Conservation (phyloP, 129 eudicot genomes). For the Flaveria sonorensis region DNA sequence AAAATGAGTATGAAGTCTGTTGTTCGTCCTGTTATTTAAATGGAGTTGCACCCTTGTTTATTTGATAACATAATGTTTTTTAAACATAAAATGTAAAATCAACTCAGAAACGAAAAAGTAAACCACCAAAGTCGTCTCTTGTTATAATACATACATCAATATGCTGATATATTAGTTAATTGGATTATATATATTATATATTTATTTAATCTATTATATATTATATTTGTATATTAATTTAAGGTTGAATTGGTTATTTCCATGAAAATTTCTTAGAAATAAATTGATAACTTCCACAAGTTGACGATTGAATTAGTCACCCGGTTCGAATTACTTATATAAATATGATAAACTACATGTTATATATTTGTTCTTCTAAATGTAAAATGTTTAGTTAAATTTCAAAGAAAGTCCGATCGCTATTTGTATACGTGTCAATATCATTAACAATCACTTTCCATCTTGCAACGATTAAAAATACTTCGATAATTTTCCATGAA, state of each 20-base stretch:
- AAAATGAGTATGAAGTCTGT: background rate
- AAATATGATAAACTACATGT: background rate
- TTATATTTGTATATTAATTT: too few species aligned
- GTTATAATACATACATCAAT: background rate
- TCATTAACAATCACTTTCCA: background rate
- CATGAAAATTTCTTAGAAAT: background rate
- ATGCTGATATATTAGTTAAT: background rate
- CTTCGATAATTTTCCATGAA: background rate
- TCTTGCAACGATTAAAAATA: background rate
- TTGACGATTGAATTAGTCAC: background rate
- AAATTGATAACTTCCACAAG: background rate
- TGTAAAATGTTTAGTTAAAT: background rate
- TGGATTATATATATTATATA: too few species aligned
- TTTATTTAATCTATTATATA: too few species aligned
- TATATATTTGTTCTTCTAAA: background rate
- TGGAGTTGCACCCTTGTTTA: background rate
- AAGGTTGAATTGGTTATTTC: too few species aligned
- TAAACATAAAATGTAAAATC: background rate
- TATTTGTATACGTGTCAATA: background rate
- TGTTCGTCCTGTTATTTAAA: background rate
- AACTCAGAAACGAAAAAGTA: background rate
- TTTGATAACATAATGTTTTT: background rate
- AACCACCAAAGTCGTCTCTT: slow-evolving; percentile 14
- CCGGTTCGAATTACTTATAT: background rate
- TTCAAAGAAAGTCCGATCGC: background rate